Percentiles rank a stretch among this genome's conserved stretches.
Evolutionary conservation across 192 early-diverging fungal species (phyloP).

Genomic region (Gamsiella multidivaricata): DNA sequence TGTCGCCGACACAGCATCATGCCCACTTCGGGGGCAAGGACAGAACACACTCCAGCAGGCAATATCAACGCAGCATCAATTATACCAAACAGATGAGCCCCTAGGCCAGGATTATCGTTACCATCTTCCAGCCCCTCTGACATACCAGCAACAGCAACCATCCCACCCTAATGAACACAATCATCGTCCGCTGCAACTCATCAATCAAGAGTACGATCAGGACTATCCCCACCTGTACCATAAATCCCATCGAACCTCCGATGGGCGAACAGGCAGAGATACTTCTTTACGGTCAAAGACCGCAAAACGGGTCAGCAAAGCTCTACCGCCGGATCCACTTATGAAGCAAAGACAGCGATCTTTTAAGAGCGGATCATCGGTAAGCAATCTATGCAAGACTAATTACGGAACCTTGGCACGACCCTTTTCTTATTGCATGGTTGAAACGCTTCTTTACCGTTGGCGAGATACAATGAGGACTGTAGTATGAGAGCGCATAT

Average conservation of each 20-base stretch:
- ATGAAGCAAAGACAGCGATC: slow-evolving; percentile 17
- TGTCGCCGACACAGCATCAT: neutral
- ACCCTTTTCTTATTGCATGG: too few species aligned
- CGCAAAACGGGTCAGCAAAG: slow-evolving; percentile 33
- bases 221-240: slow-evolving; percentile 7
- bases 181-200: neutral
- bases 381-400: too few species aligned
- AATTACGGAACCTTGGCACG: too few species aligned
- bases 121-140: neutral
- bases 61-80: neutral
- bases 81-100: neutral
- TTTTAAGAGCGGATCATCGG: neutral
- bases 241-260: neutral
- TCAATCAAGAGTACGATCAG: slow-evolving; percentile 20
- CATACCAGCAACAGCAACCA: neutral
- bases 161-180: neutral
- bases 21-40: neutral
- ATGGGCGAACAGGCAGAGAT: slow-evolving; percentile 13
- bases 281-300: slow-evolving; percentile 17
- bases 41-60: neutral
- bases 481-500: too few species aligned
- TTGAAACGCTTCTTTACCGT: too few species aligned
- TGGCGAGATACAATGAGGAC: too few species aligned
- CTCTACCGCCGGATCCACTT: slow-evolving; percentile 8
- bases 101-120: neutral